Base-by-base conservation (phyloP, 441 rosid genomes). In the Euphorbia schlechtendalii region DNA sequence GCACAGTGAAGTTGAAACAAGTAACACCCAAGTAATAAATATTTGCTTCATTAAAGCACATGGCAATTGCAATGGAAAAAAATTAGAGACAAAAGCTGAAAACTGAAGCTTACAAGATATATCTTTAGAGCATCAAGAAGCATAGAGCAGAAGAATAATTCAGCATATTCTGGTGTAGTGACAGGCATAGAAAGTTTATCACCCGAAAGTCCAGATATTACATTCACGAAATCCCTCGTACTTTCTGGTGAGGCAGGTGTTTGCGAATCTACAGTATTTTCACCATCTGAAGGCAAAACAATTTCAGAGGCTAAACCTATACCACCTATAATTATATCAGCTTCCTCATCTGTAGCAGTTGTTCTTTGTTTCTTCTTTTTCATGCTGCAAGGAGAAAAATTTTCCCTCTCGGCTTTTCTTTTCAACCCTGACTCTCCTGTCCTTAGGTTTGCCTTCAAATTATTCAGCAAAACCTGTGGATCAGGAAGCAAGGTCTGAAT, bases 401-500 rank as follows among this genome's bases (percentile, higher is more conserved):
- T 66, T 55, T 76, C 78, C 64, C 59, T 65, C 73, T 72, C 81
- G 52, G 77, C 70, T 78, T 71, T 73, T 75, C 92, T 86, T 79
- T 91, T 89, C 76, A 53, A 49, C 73, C 73, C 55, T 63, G 61
- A 72, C 60, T 69, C 78, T 30, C 55, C 59, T 57, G 41, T 68
- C 71, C n/a, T n/a, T n/a, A n/a, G n/a, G n/a, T 70, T 76, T 59
- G 62, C 67, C 30, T 67, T n/a, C n/a, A 77, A 72, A 32, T 89
- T 59, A 69, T 94, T 84, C 63, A 91, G 85, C 40, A 82, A 73
- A 67, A 92, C 93, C 76, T 92, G 98, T 15, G 80, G 82, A 88
- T 95, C 96, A 63, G 97, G 96, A 66, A 88, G 83, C 73, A 80
- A 78, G 56, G 80, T 80, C 61, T 80, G 86, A 72, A 82, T 85